Percentiles rank a stretch among this genome's conserved stretches.
Conservation (phyloP, 768 basidiomycete species). For the Lentinula aciculospora region DNA sequence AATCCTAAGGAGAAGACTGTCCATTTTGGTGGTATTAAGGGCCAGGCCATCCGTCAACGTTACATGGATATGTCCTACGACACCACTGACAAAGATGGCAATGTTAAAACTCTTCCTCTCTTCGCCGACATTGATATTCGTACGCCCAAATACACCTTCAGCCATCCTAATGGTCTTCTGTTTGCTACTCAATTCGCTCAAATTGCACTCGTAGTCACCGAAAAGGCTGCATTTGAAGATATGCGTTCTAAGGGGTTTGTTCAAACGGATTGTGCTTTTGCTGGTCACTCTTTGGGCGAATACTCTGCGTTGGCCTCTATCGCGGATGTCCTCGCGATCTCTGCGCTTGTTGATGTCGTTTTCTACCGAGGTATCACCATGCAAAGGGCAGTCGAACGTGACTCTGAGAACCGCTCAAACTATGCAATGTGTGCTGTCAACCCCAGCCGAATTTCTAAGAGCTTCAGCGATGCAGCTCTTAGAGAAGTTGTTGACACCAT, state of each 20-base stretch:
- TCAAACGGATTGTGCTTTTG: conserved; percentile 88
- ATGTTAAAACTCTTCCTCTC: conserved; percentile 91
- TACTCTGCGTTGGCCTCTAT: conserved; percentile 98
- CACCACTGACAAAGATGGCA: conserved; percentile 92
- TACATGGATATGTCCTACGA: conserved; percentile 99
- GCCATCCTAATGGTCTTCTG: conserved; percentile 89
- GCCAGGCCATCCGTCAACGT: conserved; percentile 95
- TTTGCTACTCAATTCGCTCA: conserved; percentile 99
- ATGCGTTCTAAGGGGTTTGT: conserved; percentile 96
- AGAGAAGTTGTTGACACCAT: conserved; percentile 96
- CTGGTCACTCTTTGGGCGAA: conserved; percentile 97
- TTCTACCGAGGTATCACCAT: conserved; percentile 99
- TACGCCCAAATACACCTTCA: conserved; percentile 97
- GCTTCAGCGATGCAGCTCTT: conserved; percentile 93
- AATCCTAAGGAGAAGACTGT: conserved; percentile 98
- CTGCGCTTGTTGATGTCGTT: conserved; percentile 93
- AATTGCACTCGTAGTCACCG: conserved; percentile 96
- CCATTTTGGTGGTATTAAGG: conserved; percentile 99
- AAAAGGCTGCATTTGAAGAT: conserved; percentile 97
- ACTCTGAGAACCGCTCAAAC: conserved; percentile 86
- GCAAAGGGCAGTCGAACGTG: conserved; percentile 98
- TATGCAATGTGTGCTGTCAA: conserved; percentile 99
- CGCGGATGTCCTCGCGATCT: conserved; percentile 93
- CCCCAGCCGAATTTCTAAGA: conserved; percentile 88
- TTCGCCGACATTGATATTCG: conserved; percentile 94